These are phyloP conservation scores for Uronychia setigera DNA, from an alignment of 73 alveolate genomes.

Conservation along the genomic window DNA sequence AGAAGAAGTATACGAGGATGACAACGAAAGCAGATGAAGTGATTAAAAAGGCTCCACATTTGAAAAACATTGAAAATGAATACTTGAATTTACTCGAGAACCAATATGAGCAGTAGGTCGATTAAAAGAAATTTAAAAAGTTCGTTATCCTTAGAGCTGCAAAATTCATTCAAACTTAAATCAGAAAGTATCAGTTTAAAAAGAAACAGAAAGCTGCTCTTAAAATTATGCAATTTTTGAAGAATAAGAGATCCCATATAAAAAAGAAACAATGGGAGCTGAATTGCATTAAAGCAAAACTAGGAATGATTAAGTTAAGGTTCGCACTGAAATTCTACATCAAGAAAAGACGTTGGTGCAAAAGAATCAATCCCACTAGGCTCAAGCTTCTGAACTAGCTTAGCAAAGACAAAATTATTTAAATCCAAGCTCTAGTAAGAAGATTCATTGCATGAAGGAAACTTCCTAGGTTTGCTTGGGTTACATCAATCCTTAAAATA, in stretches of 20 bases:
- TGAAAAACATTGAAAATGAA: not conserved
- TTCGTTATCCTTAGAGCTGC: not conserved
- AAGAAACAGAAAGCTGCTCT: not conserved
- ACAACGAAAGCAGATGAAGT: not conserved
- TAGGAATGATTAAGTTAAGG: not conserved
- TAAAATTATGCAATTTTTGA: not conserved
- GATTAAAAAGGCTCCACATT: not conserved
- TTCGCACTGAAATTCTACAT: not conserved
- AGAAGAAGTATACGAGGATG: not conserved
- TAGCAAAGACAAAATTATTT: not conserved
- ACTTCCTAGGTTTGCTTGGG: no score
- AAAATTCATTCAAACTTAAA: conserved; percentile 7
- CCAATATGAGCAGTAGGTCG: not conserved
- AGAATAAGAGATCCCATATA: not conserved
- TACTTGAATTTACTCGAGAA: conserved; percentile 15
- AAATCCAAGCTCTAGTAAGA: not conserved
- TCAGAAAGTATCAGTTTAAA: not conserved
- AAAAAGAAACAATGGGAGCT: not conserved
- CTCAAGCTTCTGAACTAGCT: not conserved
- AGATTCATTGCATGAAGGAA: not conserved
- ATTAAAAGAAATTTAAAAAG: not conserved
- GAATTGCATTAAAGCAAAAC: not conserved
- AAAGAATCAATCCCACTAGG: not conserved
- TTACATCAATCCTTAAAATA: no score
- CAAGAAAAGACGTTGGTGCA: not conserved